Conservation (phyloP, 768 basidiomycete species). For the Rhodotorula graminis region DNA sequence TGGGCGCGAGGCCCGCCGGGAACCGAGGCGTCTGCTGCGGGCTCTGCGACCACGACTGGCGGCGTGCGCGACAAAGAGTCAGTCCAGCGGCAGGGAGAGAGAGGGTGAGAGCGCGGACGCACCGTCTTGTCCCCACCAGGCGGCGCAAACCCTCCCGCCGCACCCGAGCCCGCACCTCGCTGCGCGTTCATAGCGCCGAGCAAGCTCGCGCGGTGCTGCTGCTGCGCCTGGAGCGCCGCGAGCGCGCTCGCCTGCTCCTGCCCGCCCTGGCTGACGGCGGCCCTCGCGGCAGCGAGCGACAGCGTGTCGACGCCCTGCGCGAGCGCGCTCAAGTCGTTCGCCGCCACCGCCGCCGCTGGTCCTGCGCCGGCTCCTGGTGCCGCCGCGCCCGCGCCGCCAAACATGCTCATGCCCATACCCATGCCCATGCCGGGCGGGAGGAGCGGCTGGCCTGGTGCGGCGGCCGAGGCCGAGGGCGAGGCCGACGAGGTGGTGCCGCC, state of each 20-base stretch:
- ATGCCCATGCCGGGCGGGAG: slow-evolving; percentile 1
- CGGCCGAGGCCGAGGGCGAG: neutral
- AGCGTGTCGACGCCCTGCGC: slow-evolving; percentile 23
- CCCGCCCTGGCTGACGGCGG: neutral
- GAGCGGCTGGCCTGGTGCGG: neutral
- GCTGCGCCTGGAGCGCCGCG: slow-evolving; percentile 34
- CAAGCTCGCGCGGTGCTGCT: slow-evolving; percentile 34
- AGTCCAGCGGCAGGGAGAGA: no score
- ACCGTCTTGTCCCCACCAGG: slow-evolving; percentile 17
- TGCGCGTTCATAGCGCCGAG: slow-evolving; percentile 37
- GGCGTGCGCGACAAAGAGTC: neutral
- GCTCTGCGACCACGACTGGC: slow-evolving; percentile 16
- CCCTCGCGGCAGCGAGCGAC: slow-evolving; percentile 10
- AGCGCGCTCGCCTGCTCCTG: slow-evolving; percentile 39
- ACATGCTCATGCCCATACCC: neutral
- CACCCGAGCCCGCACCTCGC: neutral
- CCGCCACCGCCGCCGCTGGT: neutral
- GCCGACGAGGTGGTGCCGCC: no score
- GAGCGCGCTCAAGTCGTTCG: neutral
- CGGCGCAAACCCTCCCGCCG: neutral
- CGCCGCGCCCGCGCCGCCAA: no score
- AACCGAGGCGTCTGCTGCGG: slow-evolving; percentile 16
- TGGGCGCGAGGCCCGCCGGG: slow-evolving; percentile 18
- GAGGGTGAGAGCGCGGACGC: neutral
- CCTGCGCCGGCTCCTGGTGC: slow-evolving; percentile 13